Evolutionary conservation across 2,329 filamentous ascomycete species (phyloP).

Genomic region (Akanthomyces lecanii): DNA sequence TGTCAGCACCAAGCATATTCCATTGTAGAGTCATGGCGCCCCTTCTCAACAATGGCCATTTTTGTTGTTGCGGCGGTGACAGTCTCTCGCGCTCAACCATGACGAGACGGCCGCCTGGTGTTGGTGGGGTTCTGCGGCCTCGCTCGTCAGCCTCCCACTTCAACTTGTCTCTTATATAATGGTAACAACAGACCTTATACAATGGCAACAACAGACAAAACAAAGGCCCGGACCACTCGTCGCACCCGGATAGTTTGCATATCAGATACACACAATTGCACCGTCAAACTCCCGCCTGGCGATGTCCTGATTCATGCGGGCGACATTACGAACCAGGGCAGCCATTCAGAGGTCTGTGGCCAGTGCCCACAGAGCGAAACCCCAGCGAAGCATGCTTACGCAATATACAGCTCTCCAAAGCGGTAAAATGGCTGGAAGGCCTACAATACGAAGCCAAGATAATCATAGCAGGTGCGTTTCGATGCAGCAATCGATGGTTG

Average conservation of each 20-base stretch:
- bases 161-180: conserved; percentile 3
- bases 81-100: not conserved
- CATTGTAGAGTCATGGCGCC: not conserved
- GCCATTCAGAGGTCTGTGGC: conserved; percentile 43
- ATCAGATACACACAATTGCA: conserved; percentile 70
- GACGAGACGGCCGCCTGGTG: not conserved
- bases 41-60: too few relatives aligned
- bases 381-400: conserved; percentile 13
- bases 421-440: conserved; percentile 62
- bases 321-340: conserved; percentile 72
- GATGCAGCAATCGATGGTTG: not conserved
- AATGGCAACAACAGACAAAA: not conserved
- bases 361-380: not conserved
- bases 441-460: conserved; percentile 67
- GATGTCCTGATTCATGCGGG: conserved; percentile 74
- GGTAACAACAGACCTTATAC: not conserved
- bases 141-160: not conserved
- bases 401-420: conserved; percentile 49
- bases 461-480: conserved; percentile 58
- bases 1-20: not conserved
- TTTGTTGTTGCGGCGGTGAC: too few relatives aligned
- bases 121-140: conserved; percentile 4
- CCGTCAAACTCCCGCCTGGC: conserved; percentile 61
- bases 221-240: conserved; percentile 20
- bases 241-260: conserved; percentile 68